Percentiles rank a stretch among this genome's conserved stretches.
phyloP scores from a whole-genome alignment of 2,329 filamentous ascomycete genomes.

The Shiraia sp. region DNA sequence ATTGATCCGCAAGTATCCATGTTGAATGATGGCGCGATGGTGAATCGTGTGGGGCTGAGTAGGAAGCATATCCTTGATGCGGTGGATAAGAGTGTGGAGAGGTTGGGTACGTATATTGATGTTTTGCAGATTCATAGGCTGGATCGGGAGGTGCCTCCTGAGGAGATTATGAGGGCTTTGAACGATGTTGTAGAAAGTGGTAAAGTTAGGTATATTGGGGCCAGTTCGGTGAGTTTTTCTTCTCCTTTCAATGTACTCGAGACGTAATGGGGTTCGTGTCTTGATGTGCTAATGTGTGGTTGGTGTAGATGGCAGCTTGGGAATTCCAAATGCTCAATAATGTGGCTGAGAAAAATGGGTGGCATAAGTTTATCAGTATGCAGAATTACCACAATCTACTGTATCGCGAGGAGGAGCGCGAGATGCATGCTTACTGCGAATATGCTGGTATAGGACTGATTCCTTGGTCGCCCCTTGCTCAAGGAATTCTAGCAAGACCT shows the following conservation, averaged over 20 bases:
- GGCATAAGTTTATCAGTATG: slow-evolving; percentile 55
- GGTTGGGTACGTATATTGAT: slow-evolving; percentile 62
- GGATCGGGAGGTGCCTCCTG: slow-evolving; percentile 54
- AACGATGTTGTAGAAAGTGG: slow-evolving; percentile 61
- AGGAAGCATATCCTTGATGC: slow-evolving; percentile 65
- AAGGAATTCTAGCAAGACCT: not conserved
- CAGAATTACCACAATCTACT: slow-evolving; percentile 54
- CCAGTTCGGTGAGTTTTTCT: slow-evolving; percentile 17
- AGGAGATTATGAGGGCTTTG: slow-evolving; percentile 63
- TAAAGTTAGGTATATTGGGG: slow-evolving; percentile 49
- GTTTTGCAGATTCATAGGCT: slow-evolving; percentile 63
- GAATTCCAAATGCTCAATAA: slow-evolving; percentile 54
- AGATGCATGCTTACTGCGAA: slow-evolving; percentile 31
- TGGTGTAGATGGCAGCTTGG: slow-evolving; percentile 53
- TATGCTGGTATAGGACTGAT: not conserved
- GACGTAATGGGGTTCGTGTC: not conserved
- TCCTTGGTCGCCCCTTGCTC: not conserved
- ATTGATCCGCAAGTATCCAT: not conserved
- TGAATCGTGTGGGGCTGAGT: slow-evolving; percentile 57
- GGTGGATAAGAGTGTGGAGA: slow-evolving; percentile 57
- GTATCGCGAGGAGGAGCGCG: slow-evolving; percentile 54
- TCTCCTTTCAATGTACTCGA: not conserved
- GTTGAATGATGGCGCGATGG: slow-evolving; percentile 17
- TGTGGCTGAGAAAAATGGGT: slow-evolving; percentile 49
- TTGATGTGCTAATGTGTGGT: not conserved